Percentiles rank a stretch among this genome's conserved stretches.
Conservation (phyloP, 78 protist species). For the Planoprotostelium fungivorum region DNA sequence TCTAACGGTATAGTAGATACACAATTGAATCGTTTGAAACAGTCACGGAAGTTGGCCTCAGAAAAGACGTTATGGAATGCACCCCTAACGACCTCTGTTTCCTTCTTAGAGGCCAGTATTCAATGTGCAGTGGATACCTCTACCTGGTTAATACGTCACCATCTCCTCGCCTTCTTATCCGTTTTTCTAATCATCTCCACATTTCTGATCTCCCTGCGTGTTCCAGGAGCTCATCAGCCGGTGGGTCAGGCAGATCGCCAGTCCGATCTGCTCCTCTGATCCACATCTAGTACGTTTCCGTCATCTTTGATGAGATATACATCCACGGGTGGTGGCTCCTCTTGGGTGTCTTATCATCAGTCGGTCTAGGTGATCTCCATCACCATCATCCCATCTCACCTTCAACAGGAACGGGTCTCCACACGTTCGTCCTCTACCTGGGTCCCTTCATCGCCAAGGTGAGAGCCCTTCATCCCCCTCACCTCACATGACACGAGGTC, state of each 20-base stretch:
- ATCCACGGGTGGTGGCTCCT: neutral
- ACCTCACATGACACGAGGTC: constrained; percentile 12
- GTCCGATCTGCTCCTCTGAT: neutral
- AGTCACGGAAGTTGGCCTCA: neutral
- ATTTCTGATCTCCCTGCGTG: neutral
- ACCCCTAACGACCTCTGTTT: neutral
- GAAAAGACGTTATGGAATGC: neutral
- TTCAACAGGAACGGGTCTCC: constrained; percentile 68
- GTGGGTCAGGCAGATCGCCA: neutral
- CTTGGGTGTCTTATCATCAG: constrained; percentile 33
- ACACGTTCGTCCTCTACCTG: constrained; percentile 64
- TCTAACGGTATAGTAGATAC: no score
- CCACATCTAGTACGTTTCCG: neutral
- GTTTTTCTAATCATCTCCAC: neutral
- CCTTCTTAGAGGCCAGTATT: neutral
- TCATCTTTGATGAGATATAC: neutral
- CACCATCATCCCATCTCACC: neutral
- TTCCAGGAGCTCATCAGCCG: neutral
- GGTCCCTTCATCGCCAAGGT: constrained; percentile 74
- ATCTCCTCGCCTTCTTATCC: neutral
- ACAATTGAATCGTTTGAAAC: no score
- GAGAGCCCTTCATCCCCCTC: no score
- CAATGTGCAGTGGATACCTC: neutral
- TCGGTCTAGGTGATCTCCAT: constrained; percentile 49
- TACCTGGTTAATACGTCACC: neutral